phyloP scores from a whole-genome alignment of 306 rosid species.

The Carpinus viminea region DNA sequence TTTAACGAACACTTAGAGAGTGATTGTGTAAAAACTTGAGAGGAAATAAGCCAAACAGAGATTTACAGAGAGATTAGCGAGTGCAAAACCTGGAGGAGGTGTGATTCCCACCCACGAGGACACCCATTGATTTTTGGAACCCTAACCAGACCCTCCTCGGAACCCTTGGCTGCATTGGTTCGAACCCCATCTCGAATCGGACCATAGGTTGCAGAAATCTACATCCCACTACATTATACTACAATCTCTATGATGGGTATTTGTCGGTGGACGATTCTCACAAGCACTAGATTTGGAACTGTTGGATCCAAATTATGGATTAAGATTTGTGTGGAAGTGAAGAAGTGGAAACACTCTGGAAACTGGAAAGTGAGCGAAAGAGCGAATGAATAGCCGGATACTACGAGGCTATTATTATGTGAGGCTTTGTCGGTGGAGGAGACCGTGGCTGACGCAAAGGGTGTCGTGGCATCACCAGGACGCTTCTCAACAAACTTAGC shows the following conservation, averaged over 20 bases:
- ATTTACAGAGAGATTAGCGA: conserved; percentile 46
- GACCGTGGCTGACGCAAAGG: too few relatives aligned
- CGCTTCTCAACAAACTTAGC: too few relatives aligned
- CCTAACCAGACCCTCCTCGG: conserved; percentile 75
- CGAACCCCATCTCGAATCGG: conserved; percentile 49
- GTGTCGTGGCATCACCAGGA: too few relatives aligned
- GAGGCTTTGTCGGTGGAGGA: too few relatives aligned
- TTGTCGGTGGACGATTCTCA: not conserved
- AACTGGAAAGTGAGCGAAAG: not conserved
- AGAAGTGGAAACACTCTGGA: not conserved
- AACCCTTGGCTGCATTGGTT: conserved; percentile 42
- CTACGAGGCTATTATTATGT: too few relatives aligned
- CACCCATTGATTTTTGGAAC: conserved; percentile 70
- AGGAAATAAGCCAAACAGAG: conserved; percentile 33
- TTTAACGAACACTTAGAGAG: not conserved
- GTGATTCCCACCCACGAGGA: conserved; percentile 99
- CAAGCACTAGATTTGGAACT: not conserved
- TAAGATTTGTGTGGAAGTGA: not conserved
- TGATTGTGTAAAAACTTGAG: conserved; percentile 6
- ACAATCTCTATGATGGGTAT: conserved; percentile 15
- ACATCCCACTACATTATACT: conserved; percentile 1
- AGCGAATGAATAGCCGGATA: not conserved
- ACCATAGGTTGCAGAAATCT: conserved; percentile 9
- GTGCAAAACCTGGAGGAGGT: conserved; percentile 94
- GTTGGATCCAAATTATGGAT: not conserved